These are phyloP conservation scores for Cinnamomum micranthum DNA, from an alignment of 164 flowering plant species.

Conservation along the genomic window DNA sequence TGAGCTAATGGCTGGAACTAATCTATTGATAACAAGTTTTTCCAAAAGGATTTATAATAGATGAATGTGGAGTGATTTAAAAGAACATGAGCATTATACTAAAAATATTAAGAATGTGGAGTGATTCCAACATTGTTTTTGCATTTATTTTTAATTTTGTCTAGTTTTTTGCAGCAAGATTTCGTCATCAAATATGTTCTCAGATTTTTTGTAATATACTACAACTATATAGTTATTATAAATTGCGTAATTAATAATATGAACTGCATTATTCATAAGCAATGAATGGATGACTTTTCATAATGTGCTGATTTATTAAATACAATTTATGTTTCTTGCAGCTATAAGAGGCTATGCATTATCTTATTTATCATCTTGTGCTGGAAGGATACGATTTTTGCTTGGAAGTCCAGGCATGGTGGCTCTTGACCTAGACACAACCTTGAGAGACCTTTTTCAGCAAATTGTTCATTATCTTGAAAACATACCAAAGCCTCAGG, in stretches of 20 bases:
- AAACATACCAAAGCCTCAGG: slow-evolving; percentile 87
- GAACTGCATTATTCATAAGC: not conserved
- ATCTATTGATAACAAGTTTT: no score
- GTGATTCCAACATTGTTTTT: no score
- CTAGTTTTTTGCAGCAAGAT: not conserved
- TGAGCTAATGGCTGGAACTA: no score
- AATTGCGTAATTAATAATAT: not conserved
- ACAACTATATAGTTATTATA: no score
- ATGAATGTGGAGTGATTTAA: no score
- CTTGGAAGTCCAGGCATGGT: slow-evolving; percentile 97
- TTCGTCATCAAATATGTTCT: not conserved
- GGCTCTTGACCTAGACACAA: slow-evolving; percentile 87
- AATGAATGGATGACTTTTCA: not conserved
- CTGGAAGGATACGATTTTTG: slow-evolving; percentile 91
- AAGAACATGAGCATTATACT: no score
- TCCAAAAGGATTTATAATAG: no score
- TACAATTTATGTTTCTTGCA: slow-evolving; percentile 34
- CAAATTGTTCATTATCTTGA: slow-evolving; percentile 86
- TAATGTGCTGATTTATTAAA: not conserved
- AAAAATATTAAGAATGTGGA: no score
- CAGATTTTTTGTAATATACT: not conserved
- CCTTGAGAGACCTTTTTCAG: slow-evolving; percentile 79
- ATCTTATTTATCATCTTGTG: slow-evolving; percentile 87
- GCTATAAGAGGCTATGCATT: slow-evolving; percentile 96
- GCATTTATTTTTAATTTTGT: no score